Percentiles rank a stretch among this genome's conserved stretches.
phyloP scores from a whole-genome alignment of 1,284 basidiomycete species.

The Fomitopsis betulina region DNA sequence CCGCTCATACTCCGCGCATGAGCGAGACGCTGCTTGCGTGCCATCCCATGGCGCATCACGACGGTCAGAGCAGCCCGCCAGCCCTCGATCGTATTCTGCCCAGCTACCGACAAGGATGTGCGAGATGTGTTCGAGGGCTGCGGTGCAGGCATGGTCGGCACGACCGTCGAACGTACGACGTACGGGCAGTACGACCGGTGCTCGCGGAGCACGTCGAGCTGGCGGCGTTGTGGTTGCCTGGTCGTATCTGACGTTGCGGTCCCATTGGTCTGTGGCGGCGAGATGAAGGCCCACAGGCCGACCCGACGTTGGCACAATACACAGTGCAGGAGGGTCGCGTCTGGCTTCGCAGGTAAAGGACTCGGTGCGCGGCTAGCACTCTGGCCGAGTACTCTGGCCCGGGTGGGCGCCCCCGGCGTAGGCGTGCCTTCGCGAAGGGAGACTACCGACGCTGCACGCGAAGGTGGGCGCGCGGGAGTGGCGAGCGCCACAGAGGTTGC shows the following conservation, averaged over 20 bases:
- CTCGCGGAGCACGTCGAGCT: conserved; percentile 71
- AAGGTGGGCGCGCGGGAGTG: conserved; percentile 33
- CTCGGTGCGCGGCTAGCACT: background rate
- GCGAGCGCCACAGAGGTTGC: conserved; percentile 35
- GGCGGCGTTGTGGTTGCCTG: conserved; percentile 35
- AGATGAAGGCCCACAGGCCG: conserved; percentile 69
- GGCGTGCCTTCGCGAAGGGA: conserved; percentile 20
- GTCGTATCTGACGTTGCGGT: conserved; percentile 8
- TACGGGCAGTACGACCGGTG: conserved; percentile 81
- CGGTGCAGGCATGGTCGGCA: conserved; percentile 52
- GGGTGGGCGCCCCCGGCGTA: conserved; percentile 13
- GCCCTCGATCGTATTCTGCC: conserved; percentile 52
- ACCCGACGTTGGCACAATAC: conserved; percentile 68
- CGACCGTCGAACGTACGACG: conserved; percentile 60
- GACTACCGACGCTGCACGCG: conserved; percentile 43
- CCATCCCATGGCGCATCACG: conserved; percentile 58
- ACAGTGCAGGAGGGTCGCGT: conserved; percentile 57
- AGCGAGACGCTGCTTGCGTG: conserved; percentile 47
- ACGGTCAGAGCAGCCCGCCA: conserved; percentile 72
- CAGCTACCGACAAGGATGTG: conserved; percentile 23
- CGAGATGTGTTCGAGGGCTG: conserved; percentile 9
- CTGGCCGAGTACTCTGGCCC: conserved; percentile 3
- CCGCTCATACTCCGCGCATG: conserved; percentile 16
- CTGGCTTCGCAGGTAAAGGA: conserved; percentile 26
- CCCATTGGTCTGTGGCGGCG: conserved; percentile 13